phyloP scores from a whole-genome alignment of 805 yeast genomes.

The Candida hungchunana region DNA sequence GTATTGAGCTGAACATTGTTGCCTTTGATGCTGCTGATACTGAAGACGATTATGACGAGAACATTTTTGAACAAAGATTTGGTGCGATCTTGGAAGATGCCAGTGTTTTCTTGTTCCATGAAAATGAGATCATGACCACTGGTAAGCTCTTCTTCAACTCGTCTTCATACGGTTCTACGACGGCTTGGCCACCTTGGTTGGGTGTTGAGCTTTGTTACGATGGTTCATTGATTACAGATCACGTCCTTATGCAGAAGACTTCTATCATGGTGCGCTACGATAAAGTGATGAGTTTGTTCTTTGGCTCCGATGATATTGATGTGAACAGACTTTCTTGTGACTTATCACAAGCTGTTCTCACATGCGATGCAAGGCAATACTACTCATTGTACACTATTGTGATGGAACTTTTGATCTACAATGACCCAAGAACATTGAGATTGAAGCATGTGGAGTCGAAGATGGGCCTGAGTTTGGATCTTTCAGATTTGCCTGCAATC shows the following conservation, averaged over 20 bases:
- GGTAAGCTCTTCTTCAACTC: constrained; percentile 42
- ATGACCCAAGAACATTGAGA: constrained; percentile 63
- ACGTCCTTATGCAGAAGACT: constrained; percentile 58
- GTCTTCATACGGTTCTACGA: constrained; percentile 55
- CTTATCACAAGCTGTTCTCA: constrained; percentile 62
- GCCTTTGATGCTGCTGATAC: constrained; percentile 48
- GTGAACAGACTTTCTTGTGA: constrained; percentile 53
- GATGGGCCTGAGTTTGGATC: constrained; percentile 64
- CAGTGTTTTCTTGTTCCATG: constrained; percentile 62
- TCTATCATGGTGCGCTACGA: constrained; percentile 61
- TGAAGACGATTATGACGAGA: constrained; percentile 40
- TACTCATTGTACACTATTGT: constrained; percentile 58
- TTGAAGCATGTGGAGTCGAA: constrained; percentile 59
- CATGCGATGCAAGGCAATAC: constrained; percentile 74
- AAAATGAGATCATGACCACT: constrained; percentile 39
- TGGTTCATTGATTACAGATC: constrained; percentile 40
- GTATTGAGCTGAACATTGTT: constrained; percentile 63
- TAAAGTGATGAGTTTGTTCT: constrained; percentile 40
- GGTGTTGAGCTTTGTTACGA: constrained; percentile 67
- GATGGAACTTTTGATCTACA: constrained; percentile 61
- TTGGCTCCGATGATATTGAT: constrained; percentile 27
- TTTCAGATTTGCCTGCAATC: constrained; percentile 52
- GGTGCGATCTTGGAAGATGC: constrained; percentile 70
- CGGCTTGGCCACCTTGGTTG: constrained; percentile 88
- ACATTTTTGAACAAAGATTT: constrained; percentile 57